Evolutionary conservation across 768 basidiomycete species (phyloP).

Genomic region (Phanerochaete carnosa): DNA sequence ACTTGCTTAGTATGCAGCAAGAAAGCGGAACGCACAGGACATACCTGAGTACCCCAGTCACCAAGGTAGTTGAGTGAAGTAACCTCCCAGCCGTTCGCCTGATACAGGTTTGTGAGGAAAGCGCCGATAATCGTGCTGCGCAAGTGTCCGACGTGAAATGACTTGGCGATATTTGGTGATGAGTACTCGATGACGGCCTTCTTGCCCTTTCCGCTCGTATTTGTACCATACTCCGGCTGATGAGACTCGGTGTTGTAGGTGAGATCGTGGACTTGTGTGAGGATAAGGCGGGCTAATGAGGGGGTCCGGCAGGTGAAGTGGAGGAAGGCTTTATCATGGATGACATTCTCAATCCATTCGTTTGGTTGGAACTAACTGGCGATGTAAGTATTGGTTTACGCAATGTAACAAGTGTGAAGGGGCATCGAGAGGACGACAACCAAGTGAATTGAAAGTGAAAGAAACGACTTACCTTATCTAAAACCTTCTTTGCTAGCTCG

Average conservation of each 20-base stretch:
- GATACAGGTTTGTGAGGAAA: slow-evolving; percentile 88
- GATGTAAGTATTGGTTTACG: neutral
- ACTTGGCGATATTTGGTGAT: slow-evolving; percentile 96
- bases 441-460: neutral
- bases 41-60: slow-evolving; percentile 97
- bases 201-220: slow-evolving; percentile 74
- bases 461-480: slow-evolving; percentile 50
- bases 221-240: slow-evolving; percentile 78
- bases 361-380: slow-evolving; percentile 74
- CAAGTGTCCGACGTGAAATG: slow-evolving; percentile 96
- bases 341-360: slow-evolving; percentile 69
- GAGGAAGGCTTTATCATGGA: slow-evolving; percentile 75
- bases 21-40: slow-evolving; percentile 13
- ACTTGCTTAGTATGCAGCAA: neutral
- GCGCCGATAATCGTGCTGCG: slow-evolving; percentile 99
- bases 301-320: slow-evolving; percentile 71
- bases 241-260: slow-evolving; percentile 60
- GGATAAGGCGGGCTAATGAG: slow-evolving; percentile 61
- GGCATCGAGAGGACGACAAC: neutral
- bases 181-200: slow-evolving; percentile 89
- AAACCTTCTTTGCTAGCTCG: slow-evolving; percentile 69
- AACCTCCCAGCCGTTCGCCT: slow-evolving; percentile 92
- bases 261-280: slow-evolving; percentile 71
- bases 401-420: neutral
- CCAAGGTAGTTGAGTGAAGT: slow-evolving; percentile 90